Evolutionary conservation across 2,329 filamentous ascomycete species (phyloP), one percentile per base, ranked within the genome.

Genomic region (Cladophialophora immunda): DNA sequence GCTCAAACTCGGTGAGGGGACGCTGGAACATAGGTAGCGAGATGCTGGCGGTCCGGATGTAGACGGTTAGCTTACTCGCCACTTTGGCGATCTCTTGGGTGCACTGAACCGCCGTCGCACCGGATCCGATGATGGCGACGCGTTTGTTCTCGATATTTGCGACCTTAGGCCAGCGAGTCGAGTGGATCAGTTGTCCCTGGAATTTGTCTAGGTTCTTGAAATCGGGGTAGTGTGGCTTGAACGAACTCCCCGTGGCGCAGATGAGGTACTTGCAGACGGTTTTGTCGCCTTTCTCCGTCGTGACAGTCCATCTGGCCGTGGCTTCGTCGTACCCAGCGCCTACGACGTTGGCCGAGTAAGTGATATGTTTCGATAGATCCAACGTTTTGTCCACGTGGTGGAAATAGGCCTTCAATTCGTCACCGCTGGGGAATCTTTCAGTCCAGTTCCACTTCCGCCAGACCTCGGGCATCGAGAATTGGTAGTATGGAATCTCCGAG

Each of bases 31-130:
- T 89, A 0, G 88, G 87, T 0, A 91, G 72, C 0, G 85, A 85
- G 5, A 88, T 77, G 70, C 90, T 91, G 0, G 89, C 89, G 0
- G 87, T 90, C 13, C 89, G 83, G 72, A 90, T 87, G 75, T 90
- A 78, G 0, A 77, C 72, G 1, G 78, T 82, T 15, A 91, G 69
- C 1, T 84, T 76, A 3, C 79, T 81, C 0, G 83, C 86, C 8
- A 81, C 75, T 3, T 84, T 83, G 1, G 83, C 85, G 75, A 84
- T 85, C 56, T 86, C 87, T 68, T 91, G 89, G 0, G 84, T 82
- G 52, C 89, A 84, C 71, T 91, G 88, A 1, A 90, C 84, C 0
- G 87, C 88, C 0, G 87, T 86, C 0, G 87, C 85, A 0, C 89
- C 89, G 0, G 87, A 89, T 8, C 89, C 89, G 29, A 91, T 85